Percentiles rank a stretch among this genome's conserved stretches.
These are phyloP conservation scores for Closterium sp. DNA, from an alignment of 139 green algal genomes.

Conservation along the genomic window DNA sequence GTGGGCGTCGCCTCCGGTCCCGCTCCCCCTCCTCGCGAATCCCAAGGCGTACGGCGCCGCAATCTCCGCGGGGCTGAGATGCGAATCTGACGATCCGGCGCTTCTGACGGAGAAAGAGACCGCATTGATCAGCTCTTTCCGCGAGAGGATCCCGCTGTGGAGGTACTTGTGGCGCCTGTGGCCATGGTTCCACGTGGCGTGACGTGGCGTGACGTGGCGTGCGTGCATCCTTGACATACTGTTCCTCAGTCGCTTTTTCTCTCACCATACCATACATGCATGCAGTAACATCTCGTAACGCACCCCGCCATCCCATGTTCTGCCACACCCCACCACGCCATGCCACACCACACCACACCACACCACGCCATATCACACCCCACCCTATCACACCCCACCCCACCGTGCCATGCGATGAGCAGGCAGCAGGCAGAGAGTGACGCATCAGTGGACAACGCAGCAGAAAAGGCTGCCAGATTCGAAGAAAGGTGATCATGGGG, in stretches of 20 bases:
- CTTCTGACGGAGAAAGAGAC: neutral
- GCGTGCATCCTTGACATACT: too few species aligned
- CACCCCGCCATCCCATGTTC: neutral
- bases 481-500: neutral
- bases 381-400: neutral
- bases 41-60: neutral
- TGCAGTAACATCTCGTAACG: neutral
- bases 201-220: too few species aligned
- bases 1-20: neutral
- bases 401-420: neutral
- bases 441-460: neutral
- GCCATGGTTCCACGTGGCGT: too few species aligned
- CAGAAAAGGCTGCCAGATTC: neutral
- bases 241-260: too few species aligned
- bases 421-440: neutral
- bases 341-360: neutral
- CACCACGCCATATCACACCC: too few species aligned
- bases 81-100: neutral
- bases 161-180: neutral
- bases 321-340: too few species aligned
- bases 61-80: neutral
- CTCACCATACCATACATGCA: neutral
- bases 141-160: neutral
- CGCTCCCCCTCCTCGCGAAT: neutral
- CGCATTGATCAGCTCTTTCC: neutral